Evolutionary conservation across 1,139 yeast species (phyloP), one percentile per base, ranked within the genome.

Genomic region (Blastobotrys buckinghamii): DNA sequence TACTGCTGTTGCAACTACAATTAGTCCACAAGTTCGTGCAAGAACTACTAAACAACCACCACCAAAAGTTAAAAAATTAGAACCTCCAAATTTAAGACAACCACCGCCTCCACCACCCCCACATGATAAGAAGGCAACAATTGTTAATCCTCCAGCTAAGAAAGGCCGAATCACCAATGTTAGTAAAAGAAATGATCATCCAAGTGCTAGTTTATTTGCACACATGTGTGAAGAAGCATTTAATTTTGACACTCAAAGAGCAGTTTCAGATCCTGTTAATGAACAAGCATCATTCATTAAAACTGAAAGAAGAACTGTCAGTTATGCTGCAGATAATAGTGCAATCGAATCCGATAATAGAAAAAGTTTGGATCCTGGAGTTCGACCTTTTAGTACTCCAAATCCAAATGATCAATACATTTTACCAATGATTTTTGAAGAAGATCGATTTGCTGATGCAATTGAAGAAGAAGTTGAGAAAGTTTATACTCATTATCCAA

Each of bases 351-450:
- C 4, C 7, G 41, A 45, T 6, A 44, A 42, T 7, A 20, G 42
- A 9, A 49, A 50, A 40, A 22, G 42, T 7, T 39, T 52, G 17
- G 58, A 52, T 20, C 57, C 55, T 2, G 53, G 55, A 9, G 34
- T 50, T 16, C 48, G 57, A n/a, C 58, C 57, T 6, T 44, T 34
- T 26, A 42, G 52, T 22, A 47, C 50, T 32, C 24, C 40, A 20
- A 15, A 5, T 37, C 22, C 38, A 17, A 35, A 37, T 12, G 47
- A 45, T 13, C 44, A 39, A n/a, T 59, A 50, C 42, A 44, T 57
- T 12, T 47, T 67, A 50, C 71, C 71, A 2, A 66, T 66, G 66
- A 65, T 67, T 27, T 67, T 67, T 47, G 72, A 68, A 50, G 72
- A 68, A 46, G 70, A 67, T 48, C 50, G 69, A 45, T 67, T 67